These are phyloP conservation scores for Emergomyces pasteurianus DNA, from an alignment of 2,329 filamentous ascomycete species.

Conservation along the genomic window DNA sequence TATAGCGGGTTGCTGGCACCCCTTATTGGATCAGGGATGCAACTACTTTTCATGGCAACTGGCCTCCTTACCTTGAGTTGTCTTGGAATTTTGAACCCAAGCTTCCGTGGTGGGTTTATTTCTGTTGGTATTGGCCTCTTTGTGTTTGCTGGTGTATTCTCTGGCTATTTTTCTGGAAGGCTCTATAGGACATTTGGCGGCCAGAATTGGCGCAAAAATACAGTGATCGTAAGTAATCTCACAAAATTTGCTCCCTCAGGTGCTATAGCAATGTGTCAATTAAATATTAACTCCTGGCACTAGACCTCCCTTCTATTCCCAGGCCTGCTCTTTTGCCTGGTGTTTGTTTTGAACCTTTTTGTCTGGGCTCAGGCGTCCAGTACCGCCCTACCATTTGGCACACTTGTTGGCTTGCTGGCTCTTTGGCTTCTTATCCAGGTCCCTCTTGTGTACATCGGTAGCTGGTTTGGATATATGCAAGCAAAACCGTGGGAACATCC, in stretches of 20 bases:
- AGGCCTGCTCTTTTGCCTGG: conserved; percentile 58
- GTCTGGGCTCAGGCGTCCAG: conserved; percentile 84
- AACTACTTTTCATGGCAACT: conserved; percentile 69
- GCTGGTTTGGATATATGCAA: conserved; percentile 61
- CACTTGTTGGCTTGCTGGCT: conserved; percentile 57
- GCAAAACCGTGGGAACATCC: conserved; percentile 66
- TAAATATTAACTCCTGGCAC: not conserved
- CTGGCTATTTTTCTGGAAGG: conserved; percentile 74
- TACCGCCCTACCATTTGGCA: conserved; percentile 74
- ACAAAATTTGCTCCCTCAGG: not conserved
- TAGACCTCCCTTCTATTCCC: conserved; percentile 66
- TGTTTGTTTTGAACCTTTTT: conserved; percentile 76
- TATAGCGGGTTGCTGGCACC: conserved; percentile 65
- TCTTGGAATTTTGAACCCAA: conserved; percentile 69
- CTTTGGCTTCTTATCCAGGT: conserved; percentile 81
- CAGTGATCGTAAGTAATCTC: conserved; percentile 41
- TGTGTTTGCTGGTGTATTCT: conserved; percentile 70
- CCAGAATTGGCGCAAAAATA: conserved; percentile 61
- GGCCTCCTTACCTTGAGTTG: conserved; percentile 62
- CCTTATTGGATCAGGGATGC: conserved; percentile 72
- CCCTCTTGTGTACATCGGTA: conserved; percentile 69
- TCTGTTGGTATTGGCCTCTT: conserved; percentile 75
- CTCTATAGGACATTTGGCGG: conserved; percentile 78
- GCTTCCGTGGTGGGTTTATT: conserved; percentile 80
- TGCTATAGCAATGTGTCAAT: not conserved